phyloP scores from a whole-genome alignment of 305 asterid species.

The Vinca major region DNA sequence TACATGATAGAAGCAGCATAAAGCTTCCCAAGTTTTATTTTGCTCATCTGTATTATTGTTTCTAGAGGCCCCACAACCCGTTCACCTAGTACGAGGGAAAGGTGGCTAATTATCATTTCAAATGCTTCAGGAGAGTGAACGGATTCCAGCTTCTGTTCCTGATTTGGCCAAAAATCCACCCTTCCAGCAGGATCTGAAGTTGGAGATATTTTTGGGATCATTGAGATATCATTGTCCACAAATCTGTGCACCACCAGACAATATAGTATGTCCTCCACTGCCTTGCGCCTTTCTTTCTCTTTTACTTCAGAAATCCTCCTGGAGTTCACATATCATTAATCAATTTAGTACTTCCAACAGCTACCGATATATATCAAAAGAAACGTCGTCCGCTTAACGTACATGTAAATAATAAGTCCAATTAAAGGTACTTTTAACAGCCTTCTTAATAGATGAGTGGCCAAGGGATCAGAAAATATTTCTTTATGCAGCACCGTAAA shows the following conservation, averaged over 20 bases:
- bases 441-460: not conserved
- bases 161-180: conserved; percentile 83
- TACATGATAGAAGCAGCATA: conserved; percentile 96
- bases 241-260: conserved; percentile 73
- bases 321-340: conserved; percentile 25
- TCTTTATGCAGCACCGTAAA: not conserved
- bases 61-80: conserved; percentile 61
- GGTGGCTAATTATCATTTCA: conserved; percentile 83
- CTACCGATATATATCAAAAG: not conserved
- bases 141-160: conserved; percentile 69
- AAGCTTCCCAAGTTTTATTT: conserved; percentile 85
- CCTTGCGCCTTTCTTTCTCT: conserved; percentile 71
- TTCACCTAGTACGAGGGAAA: conserved; percentile 79
- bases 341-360: conserved; percentile 5
- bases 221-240: conserved; percentile 44
- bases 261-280: conserved; percentile 69
- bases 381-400: not conserved
- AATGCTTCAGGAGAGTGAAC: conserved; percentile 91
- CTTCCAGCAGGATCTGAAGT: conserved; percentile 68
- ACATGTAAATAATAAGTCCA: not conserved
- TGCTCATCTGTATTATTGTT: conserved; percentile 61
- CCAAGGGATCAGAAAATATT: not conserved
- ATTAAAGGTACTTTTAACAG: not conserved
- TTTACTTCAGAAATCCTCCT: conserved; percentile 92
- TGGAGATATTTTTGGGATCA: conserved; percentile 66